Evolutionary conservation across 805 yeast genomes (phyloP), one percentile per base, ranked within the genome.

Genomic region (Candida insectorum): DNA sequence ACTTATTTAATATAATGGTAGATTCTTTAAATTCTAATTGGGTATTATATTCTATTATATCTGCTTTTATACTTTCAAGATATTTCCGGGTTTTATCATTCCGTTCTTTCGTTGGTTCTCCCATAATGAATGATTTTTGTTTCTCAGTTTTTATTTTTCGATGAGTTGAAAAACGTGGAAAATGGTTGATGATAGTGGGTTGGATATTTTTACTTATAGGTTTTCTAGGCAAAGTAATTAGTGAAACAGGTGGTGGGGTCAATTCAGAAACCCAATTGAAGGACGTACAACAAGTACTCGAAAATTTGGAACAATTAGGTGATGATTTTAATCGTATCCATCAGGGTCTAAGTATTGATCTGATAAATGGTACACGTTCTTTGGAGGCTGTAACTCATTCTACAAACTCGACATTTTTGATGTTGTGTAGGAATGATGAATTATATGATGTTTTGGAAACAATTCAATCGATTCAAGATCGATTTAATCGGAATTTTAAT

Each of bases 341-440:
- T n/a, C n/a, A n/a, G n/a, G n/a, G n/a, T n/a, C n/a, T n/a, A n/a
- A n/a, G n/a, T n/a, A n/a, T n/a, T n/a, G n/a, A n/a, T n/a, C n/a
- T n/a, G n/a, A n/a, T n/a, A n/a, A n/a, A n/a, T n/a, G n/a, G n/a
- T n/a, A n/a, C n/a, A n/a, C n/a, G n/a, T n/a, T n/a, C n/a, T n/a
- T n/a, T n/a, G n/a, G n/a, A n/a, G n/a, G n/a, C n/a, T n/a, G n/a
- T n/a, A n/a, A n/a, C n/a, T n/a, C n/a, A n/a, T n/a, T n/a, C n/a
- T n/a, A n/a, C n/a, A n/a, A n/a, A n/a, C n/a, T n/a, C n/a, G n/a
- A 73, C 85, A 0, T 69, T 85, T 47, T 73, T 82, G 44, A 77
- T 86, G 2, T 62, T 85, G 22, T 86, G 85, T 26, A 69, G 88
- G 44, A 84, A 85, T 52, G 51, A 61, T 8, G 93, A 85, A 38